Evolutionary conservation across 2,329 filamentous ascomycete species (phyloP).

Genomic region (Talaromyces sp.): DNA sequence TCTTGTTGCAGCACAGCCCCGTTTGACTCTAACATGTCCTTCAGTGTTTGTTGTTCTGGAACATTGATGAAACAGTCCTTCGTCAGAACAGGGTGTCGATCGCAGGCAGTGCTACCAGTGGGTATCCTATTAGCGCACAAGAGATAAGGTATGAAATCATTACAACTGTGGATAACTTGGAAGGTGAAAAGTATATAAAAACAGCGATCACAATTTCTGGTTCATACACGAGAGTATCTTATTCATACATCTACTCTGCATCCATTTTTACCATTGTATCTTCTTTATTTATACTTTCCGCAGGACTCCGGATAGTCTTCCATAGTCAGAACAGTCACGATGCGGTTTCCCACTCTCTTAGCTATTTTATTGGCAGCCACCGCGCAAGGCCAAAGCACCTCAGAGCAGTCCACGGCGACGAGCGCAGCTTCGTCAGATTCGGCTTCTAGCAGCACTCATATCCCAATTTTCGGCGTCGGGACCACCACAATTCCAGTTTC

Average conservation of each 20-base stretch:
- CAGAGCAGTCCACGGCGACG: background rate
- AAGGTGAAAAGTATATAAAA: background rate
- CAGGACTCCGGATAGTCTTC: background rate
- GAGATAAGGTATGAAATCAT: background rate
- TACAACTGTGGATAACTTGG: background rate
- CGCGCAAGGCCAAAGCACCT: background rate
- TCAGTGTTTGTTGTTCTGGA: background rate
- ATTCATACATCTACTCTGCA: background rate
- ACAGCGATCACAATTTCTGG: background rate
- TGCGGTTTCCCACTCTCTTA: background rate
- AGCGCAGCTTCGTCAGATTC: background rate
- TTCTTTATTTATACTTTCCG: background rate
- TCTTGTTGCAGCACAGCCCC: background rate
- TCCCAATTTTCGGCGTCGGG: background rate
- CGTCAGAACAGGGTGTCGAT: background rate
- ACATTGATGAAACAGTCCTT: background rate
- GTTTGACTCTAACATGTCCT: background rate
- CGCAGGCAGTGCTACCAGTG: background rate
- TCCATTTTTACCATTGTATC: background rate
- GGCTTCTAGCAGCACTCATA: slow-evolving; percentile 1
- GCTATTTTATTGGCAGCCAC: background rate
- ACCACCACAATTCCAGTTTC: background rate
- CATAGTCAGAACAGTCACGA: background rate
- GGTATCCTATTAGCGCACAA: background rate
- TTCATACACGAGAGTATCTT: background rate